Base-by-base conservation (phyloP, 2,329 filamentous ascomycete species). In the Daldinia sp. region DNA sequence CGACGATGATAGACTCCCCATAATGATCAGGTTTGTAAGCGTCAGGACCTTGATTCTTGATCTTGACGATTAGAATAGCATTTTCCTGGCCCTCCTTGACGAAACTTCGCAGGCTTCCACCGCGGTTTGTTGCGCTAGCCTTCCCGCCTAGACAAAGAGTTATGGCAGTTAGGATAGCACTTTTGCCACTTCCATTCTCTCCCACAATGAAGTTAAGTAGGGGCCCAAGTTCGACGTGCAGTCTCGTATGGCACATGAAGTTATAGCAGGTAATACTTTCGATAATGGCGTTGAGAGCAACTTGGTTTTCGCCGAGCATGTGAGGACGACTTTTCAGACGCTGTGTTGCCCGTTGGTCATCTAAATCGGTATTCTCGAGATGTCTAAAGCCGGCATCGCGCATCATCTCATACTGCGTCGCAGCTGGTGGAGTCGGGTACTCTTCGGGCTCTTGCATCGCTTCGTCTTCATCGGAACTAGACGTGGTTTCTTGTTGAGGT, bases 151-250 rank as follows among this genome's bases (percentile, higher is more conserved):
- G 83, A 73, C 95, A 98, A 30, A 99, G 83, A 0, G 93, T 97
- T 67, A 99, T 87, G 3, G 93, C 95, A 0, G 95, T 98, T 25
- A 99, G 80, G 11, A 98, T 90, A 2, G 95, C 95, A 76, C 95
- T 99, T 80, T 99, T 99, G 32, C 95, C 95, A 74, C 94, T 98
- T 29, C 95, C 95, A 74, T 99, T 99, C 76, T 97, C 93, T 13
- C 95, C 95, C 57, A 97, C 94, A 64, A 99, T 94, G 78, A 99
- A 99, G 77, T 99, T 99, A 77, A 99, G 96, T 34, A 97, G 81
- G 0, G 95, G 95, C 0, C 95, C 95, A n/a, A 99, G 83, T 58
- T 90, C 86, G 62, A 96, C 91, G 41, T 90, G 87, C 15, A 98
- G 84, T 57, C 90, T 88, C 43, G 88, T 83, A 75, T 99, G 95